These are phyloP conservation scores for Colletotrichum melonis DNA, from an alignment of 2,329 filamentous ascomycete genomes.

Conservation along the genomic window DNA sequence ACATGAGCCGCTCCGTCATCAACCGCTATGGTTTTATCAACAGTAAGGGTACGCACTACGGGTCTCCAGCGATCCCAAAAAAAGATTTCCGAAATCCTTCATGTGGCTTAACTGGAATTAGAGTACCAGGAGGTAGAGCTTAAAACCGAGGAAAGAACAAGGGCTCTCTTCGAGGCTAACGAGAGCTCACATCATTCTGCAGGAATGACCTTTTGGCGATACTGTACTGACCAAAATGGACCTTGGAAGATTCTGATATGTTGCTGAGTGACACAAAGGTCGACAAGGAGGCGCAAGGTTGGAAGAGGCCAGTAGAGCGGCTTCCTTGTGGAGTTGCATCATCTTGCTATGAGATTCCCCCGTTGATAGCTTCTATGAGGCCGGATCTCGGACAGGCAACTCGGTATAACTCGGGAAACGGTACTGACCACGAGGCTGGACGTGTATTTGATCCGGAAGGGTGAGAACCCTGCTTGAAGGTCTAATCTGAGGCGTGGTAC, in stretches of 20 bases:
- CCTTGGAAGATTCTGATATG: not conserved
- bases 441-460: not conserved
- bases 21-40: not conserved
- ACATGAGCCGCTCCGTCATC: not conserved
- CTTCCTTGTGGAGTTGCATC: no score
- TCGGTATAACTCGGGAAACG: no score
- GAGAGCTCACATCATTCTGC: not conserved
- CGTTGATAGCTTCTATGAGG: not conserved
- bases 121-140: not conserved
- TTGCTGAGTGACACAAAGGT: not conserved
- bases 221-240: not conserved
- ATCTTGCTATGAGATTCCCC: not conserved
- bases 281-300: not conserved
- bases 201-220: not conserved
- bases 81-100: not conserved
- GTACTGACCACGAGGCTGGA: not conserved
- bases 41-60: not conserved
- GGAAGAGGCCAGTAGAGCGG: not conserved
- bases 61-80: not conserved
- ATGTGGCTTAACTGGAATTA: not conserved
- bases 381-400: not conserved
- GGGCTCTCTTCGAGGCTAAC: not conserved
- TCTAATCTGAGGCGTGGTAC: no score
- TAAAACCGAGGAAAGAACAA: not conserved
- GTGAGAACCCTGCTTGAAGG: not conserved